Evolutionary conservation across 208 protist genomes (phyloP), one percentile per base, ranked within the genome.

Genomic region (Trypanosoma theileri): DNA sequence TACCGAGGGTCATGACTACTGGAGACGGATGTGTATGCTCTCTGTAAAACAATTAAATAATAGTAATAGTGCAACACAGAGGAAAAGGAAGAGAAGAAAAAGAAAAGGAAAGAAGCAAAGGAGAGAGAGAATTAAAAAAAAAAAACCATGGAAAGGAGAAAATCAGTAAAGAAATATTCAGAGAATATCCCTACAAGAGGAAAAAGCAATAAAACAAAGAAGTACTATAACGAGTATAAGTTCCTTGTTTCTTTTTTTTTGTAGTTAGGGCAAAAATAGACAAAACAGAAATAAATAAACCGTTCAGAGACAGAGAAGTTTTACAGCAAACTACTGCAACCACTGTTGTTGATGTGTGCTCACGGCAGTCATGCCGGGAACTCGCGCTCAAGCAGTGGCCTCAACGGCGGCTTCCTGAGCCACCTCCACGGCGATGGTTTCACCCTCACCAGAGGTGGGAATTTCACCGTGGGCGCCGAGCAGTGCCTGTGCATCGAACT

Each of bases 401-500:
- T 58, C 22, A 11, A 46, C 60, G 26, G 65, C 71, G 60, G 77
- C 60, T 21, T 88, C 87, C 62, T 81, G 75, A 51, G 79, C 82
- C 71, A 80, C 88, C 82, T 94, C 88, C 31, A 94, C 88, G 64
- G 82, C 74, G 67, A 83, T 83, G 60, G 78, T 52, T 16, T 86
- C 85, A 24, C 86, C 92, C 77, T 96, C 90, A 53, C 75, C 79
- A 57, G 91, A 93, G 60, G 77, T 77, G 53, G 89, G 89, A 77
- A 94, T 85, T 44, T 86, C 71, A 70, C 88, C 87, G 86, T 99
- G 96, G 50, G 94, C 85, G 77, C 92, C 93, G 68, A 97, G 69
- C 24, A 99, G 88, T 68, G 95, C 92, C 80, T 86, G 74, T 40
- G 79, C 80, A 71, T 99, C 98, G 74, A 98, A 91, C 87, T 99